Conservation (phyloP, 331 rosid species). For the Erythrophleum ivorense region DNA sequence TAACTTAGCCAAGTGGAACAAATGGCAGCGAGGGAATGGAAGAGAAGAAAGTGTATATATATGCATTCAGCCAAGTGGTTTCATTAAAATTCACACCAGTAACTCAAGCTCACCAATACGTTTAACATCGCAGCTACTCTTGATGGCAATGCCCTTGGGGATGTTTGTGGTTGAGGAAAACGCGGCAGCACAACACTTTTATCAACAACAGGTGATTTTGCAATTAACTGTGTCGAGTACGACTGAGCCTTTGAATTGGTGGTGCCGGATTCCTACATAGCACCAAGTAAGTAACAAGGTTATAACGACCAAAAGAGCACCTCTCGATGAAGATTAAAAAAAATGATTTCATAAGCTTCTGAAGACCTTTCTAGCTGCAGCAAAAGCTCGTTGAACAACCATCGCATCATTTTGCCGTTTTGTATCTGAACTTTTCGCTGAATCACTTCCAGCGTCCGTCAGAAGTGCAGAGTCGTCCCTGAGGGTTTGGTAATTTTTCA, state of each 20-base stretch:
- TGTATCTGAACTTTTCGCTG: conserved; percentile 58
- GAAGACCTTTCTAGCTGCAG: conserved; percentile 62
- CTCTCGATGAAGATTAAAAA: no score
- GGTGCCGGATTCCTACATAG: conserved; percentile 70
- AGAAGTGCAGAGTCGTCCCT: conserved; percentile 74
- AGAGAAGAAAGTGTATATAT: no score
- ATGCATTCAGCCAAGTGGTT: no score
- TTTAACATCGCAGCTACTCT: conserved; percentile 79
- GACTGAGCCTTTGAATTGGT: conserved; percentile 68
- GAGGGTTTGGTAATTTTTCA: conserved; percentile 43
- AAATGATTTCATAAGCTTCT: no score
- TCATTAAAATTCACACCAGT: not conserved
- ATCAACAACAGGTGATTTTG: conserved; percentile 63
- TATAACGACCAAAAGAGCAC: conserved; percentile 11
- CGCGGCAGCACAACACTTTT: conserved; percentile 45
- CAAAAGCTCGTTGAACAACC: conserved; percentile 84
- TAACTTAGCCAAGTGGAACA: no score
- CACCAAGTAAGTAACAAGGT: not conserved
- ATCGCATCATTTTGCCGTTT: conserved; percentile 78
- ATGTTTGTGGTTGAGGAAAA: conserved; percentile 70
- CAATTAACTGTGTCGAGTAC: conserved; percentile 62
- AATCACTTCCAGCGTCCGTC: conserved; percentile 55
- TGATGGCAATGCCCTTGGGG: conserved; percentile 66
- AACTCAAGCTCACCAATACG: conserved; percentile 73
- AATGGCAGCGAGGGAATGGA: no score